These are phyloP conservation scores for Boletus bicolor DNA, from an alignment of 768 basidiomycete species.

Conservation along the genomic window DNA sequence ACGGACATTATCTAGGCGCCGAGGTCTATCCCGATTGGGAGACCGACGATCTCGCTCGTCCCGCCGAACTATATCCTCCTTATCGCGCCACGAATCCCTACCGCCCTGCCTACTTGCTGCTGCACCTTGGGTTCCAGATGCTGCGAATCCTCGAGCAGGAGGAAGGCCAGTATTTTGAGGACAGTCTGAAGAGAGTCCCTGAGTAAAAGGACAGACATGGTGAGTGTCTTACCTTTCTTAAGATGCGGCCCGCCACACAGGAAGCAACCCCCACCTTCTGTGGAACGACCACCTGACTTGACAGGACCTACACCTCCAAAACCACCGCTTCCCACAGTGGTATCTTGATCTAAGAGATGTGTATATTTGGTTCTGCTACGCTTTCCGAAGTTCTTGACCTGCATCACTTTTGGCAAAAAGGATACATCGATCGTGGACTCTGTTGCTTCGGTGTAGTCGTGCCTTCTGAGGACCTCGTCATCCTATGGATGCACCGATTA, in stretches of 20 bases:
- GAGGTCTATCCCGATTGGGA: constrained; percentile 22
- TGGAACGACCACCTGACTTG: constrained; percentile 53
- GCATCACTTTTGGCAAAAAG: constrained; percentile 91
- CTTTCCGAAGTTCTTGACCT: constrained; percentile 93
- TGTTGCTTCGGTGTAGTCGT: constrained; percentile 88
- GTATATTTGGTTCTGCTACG: constrained; percentile 94
- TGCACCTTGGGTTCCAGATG: constrained; percentile 35
- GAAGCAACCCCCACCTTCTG: constrained; percentile 77
- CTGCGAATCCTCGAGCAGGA: constrained; percentile 22
- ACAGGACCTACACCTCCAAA: constrained; percentile 59
- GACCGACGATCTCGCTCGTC: constrained; percentile 24
- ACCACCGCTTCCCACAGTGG: constrained; percentile 59
- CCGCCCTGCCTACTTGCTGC: constrained; percentile 35
- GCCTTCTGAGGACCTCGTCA: constrained; percentile 76
- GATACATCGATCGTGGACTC: constrained; percentile 87
- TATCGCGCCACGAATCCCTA: constrained; percentile 36
- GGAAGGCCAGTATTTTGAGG: constrained; percentile 48
- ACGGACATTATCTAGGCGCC: constrained; percentile 23
- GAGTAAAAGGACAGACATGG: constrained; percentile 3
- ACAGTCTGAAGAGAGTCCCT: constrained; percentile 38
- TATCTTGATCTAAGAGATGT: constrained; percentile 93
- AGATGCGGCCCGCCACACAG: constrained; percentile 91
- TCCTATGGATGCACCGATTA: constrained; percentile 52
- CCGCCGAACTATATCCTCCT: constrained; percentile 16
- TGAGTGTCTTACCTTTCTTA: constrained; percentile 64